Evolutionary conservation across 768 basidiomycete species (phyloP).

Genomic region (Xerocomus brunneocitrinus): DNA sequence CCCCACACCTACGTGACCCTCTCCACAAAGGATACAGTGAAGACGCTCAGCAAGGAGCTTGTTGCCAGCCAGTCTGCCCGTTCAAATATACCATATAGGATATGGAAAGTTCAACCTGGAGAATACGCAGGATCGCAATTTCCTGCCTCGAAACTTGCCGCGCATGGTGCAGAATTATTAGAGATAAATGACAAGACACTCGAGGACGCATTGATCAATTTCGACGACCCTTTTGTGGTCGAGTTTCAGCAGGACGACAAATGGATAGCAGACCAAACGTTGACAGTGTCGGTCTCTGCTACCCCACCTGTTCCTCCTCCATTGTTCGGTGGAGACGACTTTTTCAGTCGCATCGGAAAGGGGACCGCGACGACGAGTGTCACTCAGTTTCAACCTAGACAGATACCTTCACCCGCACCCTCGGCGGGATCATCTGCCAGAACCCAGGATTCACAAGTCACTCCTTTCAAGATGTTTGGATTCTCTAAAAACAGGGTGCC

Average conservation of each 20-base stretch:
- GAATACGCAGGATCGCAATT: slow-evolving; percentile 32
- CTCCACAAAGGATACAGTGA: slow-evolving; percentile 49
- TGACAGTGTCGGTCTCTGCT: slow-evolving; percentile 4
- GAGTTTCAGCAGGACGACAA: slow-evolving; percentile 59
- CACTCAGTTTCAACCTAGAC: slow-evolving; percentile 23
- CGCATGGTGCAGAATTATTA: slow-evolving; percentile 37
- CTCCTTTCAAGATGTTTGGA: slow-evolving; percentile 31
- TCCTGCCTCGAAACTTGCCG: slow-evolving; percentile 24
- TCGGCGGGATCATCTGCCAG: slow-evolving; percentile 21
- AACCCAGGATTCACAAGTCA: slow-evolving; percentile 22
- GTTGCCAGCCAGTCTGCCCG: slow-evolving; percentile 35
- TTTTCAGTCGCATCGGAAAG: slow-evolving; percentile 46
- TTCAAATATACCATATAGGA: slow-evolving; percentile 41
- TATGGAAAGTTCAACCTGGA: slow-evolving; percentile 55
- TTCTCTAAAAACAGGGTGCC: slow-evolving; percentile 37
- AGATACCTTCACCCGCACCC: slow-evolving; percentile 18
- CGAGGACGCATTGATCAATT: slow-evolving; percentile 53
- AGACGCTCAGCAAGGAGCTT: slow-evolving; percentile 38
- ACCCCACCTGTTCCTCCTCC: slow-evolving; percentile 36
- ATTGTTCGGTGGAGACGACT: slow-evolving; percentile 52
- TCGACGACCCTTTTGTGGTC: slow-evolving; percentile 70
- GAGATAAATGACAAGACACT: slow-evolving; percentile 44
- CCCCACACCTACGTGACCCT: slow-evolving; percentile 39
- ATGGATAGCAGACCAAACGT: slow-evolving; percentile 50
- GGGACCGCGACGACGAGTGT: slow-evolving; percentile 18